phyloP scores from a whole-genome alignment of 2,329 filamentous ascomycete species.

The Arthrocladium fulminans region DNA sequence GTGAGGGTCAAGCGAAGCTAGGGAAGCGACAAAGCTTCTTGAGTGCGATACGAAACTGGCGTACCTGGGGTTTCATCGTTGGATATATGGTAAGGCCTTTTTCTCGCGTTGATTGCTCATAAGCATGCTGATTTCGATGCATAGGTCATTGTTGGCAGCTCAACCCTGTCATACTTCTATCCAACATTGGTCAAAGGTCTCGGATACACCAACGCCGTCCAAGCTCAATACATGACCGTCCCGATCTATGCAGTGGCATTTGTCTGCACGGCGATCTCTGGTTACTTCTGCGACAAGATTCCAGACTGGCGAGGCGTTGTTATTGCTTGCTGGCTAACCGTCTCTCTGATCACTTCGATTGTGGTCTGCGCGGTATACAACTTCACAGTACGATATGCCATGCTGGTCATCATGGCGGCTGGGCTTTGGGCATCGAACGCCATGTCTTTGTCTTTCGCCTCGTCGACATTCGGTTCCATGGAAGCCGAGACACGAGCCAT shows the following conservation, averaged over 20 bases:
- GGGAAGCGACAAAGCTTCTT: conserved; percentile 20
- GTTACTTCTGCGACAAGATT: conserved; percentile 60
- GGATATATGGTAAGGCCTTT: conserved; percentile 32
- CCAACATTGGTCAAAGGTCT: conserved; percentile 38
- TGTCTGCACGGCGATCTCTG: conserved; percentile 53
- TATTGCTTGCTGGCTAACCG: conserved; percentile 57
- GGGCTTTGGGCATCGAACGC: conserved; percentile 68
- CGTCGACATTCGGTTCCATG: conserved; percentile 44
- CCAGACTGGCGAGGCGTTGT: conserved; percentile 68
- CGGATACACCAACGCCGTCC: conserved; percentile 30
- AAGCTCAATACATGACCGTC: conserved; percentile 45
- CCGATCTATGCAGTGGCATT: conserved; percentile 58
- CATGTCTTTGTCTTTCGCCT: conserved; percentile 43
- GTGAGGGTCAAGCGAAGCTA: conserved; percentile 14
- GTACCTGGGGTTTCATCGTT: conserved; percentile 33
- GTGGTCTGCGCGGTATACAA: conserved; percentile 64
- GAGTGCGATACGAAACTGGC: conserved; percentile 24
- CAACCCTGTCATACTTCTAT: conserved; percentile 33
- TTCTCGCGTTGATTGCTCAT: neutral
- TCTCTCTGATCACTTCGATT: conserved; percentile 65
- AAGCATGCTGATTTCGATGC: neutral
- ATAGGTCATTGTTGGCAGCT: conserved; percentile 30
- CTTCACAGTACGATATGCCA: conserved; percentile 60
- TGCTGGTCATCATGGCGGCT: conserved; percentile 71
- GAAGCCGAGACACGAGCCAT: conserved; percentile 44